Evolutionary conservation across 2,329 filamentous ascomycete species (phyloP).

Genomic region (Ampelomyces quisqualis): DNA sequence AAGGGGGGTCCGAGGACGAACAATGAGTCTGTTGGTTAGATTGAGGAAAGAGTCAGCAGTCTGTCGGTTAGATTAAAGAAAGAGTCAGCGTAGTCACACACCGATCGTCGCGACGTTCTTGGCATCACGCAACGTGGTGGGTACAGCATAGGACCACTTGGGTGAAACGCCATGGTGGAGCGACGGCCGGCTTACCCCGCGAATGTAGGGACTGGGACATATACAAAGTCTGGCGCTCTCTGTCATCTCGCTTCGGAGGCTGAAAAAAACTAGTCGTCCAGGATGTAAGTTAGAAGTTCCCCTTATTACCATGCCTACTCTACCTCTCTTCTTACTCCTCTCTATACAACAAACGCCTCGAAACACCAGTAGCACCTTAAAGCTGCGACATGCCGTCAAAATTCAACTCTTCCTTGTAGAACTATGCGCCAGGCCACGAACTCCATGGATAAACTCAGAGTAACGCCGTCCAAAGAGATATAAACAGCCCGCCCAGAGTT

Average conservation of each 20-base stretch:
- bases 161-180: constrained; percentile 9
- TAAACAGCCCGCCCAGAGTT: too few relatives aligned
- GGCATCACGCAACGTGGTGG: constrained; percentile 21
- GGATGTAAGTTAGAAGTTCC: too few relatives aligned
- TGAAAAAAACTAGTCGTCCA: too few relatives aligned
- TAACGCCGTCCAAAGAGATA: too few relatives aligned
- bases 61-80: constrained; percentile 6
- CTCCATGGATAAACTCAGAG: too few relatives aligned
- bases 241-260: too few relatives aligned
- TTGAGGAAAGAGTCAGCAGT: constrained; percentile 3
- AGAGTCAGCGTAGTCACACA: constrained; percentile 12
- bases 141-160: constrained; percentile 13
- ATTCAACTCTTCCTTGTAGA: too few relatives aligned
- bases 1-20: not conserved
- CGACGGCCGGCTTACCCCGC: constrained; percentile 13
- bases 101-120: constrained; percentile 22
- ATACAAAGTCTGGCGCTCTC: constrained; percentile 7
- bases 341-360: constrained; percentile 1
- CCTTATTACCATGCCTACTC: too few relatives aligned
- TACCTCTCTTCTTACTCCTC: too few relatives aligned
- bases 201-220: constrained; percentile 3
- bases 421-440: too few relatives aligned
- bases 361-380: too few relatives aligned
- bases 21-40: constrained; percentile 6
- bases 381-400: too few relatives aligned